phyloP scores from a whole-genome alignment of 169 alveolate genomes.

The Cryptosporidium meleagridis region DNA sequence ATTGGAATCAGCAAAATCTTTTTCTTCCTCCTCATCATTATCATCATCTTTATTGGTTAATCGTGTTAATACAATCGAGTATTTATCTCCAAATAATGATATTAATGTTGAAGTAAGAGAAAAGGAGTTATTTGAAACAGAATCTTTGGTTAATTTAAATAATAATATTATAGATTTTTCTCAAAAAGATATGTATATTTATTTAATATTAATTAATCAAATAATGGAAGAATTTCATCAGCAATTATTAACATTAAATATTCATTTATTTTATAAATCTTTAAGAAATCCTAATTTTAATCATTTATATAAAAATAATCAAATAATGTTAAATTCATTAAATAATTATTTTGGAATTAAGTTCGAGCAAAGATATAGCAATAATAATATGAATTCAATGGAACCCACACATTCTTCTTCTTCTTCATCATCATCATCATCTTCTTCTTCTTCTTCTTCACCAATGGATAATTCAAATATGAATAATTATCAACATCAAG shows the following conservation, averaged over 20 bases:
- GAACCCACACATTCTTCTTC: not conserved
- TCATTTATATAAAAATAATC: not conserved
- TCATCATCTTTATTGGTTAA: not conserved
- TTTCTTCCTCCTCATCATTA: not conserved
- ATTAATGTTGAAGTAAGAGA: not conserved
- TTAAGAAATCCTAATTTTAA: not conserved
- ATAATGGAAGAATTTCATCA: conserved; percentile 36
- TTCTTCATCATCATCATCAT: too few species aligned
- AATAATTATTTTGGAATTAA: conserved; percentile 8
- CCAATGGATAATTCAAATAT: not conserved
- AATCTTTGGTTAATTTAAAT: not conserved
- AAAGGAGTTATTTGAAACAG: not conserved
- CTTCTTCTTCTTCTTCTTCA: not conserved
- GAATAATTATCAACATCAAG: too few species aligned
- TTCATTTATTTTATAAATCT: conserved; percentile 38
- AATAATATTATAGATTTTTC: conserved; percentile 15
- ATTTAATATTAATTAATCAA: conserved; percentile 3
- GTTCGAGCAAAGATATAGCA: not conserved
- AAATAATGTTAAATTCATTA: not conserved
- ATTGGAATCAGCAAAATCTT: not conserved
- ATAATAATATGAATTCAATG: not conserved
- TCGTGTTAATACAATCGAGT: not conserved
- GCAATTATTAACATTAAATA: conserved; percentile 20
- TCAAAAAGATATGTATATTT: conserved; percentile 20
- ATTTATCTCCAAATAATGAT: not conserved